phyloP scores from a whole-genome alignment of 371 early-diverging fungal genomes.

The Syncephalastrum monosporum region DNA sequence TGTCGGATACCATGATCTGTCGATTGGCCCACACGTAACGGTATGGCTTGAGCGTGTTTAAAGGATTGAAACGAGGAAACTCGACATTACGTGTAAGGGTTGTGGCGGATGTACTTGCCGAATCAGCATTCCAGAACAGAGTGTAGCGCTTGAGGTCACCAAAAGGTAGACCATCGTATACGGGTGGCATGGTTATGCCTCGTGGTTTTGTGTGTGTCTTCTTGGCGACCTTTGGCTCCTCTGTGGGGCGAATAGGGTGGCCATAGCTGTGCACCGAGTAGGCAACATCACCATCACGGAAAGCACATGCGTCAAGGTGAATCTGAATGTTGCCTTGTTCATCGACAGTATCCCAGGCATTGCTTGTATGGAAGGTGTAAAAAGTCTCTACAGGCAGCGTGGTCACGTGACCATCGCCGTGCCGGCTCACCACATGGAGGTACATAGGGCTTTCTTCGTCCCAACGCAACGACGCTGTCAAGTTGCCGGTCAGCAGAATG shows the following conservation, averaged over 20 bases:
- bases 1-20: conserved; percentile 6
- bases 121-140: conserved; percentile 13
- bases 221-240: conserved; percentile 1
- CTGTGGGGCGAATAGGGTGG: conserved; percentile 10
- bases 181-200: conserved; percentile 17
- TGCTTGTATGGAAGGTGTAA: conserved; percentile 55
- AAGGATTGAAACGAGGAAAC: conserved; percentile 34
- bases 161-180: conserved; percentile 15
- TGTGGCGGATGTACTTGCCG: conserved; percentile 13
- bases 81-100: conserved; percentile 43
- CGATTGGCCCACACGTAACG: conserved; percentile 51
- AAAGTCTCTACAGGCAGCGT: conserved; percentile 46
- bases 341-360: conserved; percentile 47
- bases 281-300: conserved; percentile 30
- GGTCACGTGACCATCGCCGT: conserved; percentile 38
- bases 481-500: conserved; percentile 40
- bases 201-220: conserved; percentile 8
- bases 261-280: conserved; percentile 29
- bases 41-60: conserved; percentile 20
- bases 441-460: conserved; percentile 32
- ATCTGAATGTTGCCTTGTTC: conserved; percentile 27
- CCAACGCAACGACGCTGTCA: conserved; percentile 40
- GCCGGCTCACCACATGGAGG: conserved; percentile 50
- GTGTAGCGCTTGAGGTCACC: conserved; percentile 29
- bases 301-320: conserved; percentile 30